phyloP scores from a whole-genome alignment of 208 protist species.

The Trichomonas gallinae region DNA sequence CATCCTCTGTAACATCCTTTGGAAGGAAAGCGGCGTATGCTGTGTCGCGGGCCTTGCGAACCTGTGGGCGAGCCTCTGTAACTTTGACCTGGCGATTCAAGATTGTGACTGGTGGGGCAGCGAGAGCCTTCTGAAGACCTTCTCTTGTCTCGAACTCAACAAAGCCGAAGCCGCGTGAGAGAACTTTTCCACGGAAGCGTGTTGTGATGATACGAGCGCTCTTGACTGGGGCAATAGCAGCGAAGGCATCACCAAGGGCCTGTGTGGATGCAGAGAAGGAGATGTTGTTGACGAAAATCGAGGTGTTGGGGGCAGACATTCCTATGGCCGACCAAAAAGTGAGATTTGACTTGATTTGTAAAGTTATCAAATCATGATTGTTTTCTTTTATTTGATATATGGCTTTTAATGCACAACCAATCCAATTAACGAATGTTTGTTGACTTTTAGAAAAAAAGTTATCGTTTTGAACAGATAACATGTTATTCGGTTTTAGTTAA shows the following conservation, averaged over 20 bases:
- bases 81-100: neutral
- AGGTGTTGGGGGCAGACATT: neutral
- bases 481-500: too few relatives aligned
- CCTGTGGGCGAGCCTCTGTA: neutral
- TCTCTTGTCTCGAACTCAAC: neutral
- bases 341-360: neutral
- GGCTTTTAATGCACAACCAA: too few relatives aligned
- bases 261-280: neutral
- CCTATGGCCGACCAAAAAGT: neutral
- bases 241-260: neutral
- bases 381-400: neutral
- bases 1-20: neutral
- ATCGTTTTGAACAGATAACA: too few relatives aligned
- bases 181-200: neutral
- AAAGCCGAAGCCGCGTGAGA: neutral
- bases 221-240: neutral
- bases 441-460: too few relatives aligned
- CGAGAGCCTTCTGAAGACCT: neutral
- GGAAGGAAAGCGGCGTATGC: neutral
- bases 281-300: neutral
- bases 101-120: neutral
- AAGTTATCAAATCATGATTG: neutral
- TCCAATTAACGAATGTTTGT: too few relatives aligned
- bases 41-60: neutral
- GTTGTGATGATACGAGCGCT: neutral